Evolutionary conservation across 768 basidiomycete genomes (phyloP), one percentile per base, ranked within the genome.

Genomic region (Lyophyllum atratum): DNA sequence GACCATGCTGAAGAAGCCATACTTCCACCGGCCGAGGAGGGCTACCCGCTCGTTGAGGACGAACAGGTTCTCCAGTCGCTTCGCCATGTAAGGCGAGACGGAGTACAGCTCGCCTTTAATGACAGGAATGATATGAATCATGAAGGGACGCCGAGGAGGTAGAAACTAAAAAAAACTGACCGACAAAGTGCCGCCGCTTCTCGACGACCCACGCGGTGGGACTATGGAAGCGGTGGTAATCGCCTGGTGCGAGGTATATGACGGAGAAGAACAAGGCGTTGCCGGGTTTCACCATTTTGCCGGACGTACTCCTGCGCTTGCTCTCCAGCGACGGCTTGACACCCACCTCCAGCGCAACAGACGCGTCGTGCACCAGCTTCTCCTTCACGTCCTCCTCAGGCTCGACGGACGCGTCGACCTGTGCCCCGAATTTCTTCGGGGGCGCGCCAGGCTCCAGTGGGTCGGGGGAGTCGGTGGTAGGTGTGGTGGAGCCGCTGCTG

Each of bases 41-140:
- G 95, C 94, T 9, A 98, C 96, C 22, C 97, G 87, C 75, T 99
- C 97, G 68, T 99, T 98, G n/a, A 99, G 80, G 9, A 99, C 95
- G 62, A 99, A 99, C 17, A 98, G 74, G 68, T 97, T 93, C 68
- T 91, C 85, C 9, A 97, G 78, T 10, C 95, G 86, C 69, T 91
- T 91, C 10, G 92, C 95, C 80, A 98, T 92, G 75, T 89, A 98
- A 0, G 97, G 97, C 3, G 93, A 94, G 22, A 99, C 97, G 10
- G 91, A 93, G 75, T 97, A 98, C 5, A 99, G 78, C 68, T 98
- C 96, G 51, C 92, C 92, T 92, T 64, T 14, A 25, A 12, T 3
- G 4, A 42, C 12, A 3, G 42, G 29, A 4, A 37, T 22, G 29
- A 11, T 48, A 4, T 54, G 8, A 51, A n/a, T 40, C 44, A 48